A percentile compares a stretch with the other conserved stretches of the same genome.
Conservation (phyloP, 2,329 filamentous ascomycete species). For the Sporothrix schenckii region DNA sequence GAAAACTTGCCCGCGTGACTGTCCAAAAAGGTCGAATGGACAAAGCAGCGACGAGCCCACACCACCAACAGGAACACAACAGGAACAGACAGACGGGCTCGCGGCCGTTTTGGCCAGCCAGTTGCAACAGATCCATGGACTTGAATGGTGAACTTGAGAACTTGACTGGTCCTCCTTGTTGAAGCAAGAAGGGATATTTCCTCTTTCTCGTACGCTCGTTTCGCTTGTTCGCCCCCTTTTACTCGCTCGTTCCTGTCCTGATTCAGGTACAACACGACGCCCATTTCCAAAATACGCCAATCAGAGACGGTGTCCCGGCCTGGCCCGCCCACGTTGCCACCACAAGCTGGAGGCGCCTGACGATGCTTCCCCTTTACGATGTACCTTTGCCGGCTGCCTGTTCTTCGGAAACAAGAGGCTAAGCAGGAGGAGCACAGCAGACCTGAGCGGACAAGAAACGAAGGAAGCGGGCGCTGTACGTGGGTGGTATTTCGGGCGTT, state of each 20-base stretch:
- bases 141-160: no score
- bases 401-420: not conserved
- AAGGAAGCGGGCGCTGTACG: not conserved
- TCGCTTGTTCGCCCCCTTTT: no score
- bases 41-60: conserved; percentile 14
- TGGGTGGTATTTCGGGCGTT: not conserved
- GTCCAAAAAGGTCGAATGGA: not conserved
- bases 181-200: not conserved
- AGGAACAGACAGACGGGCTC: not conserved
- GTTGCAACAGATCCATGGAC: no score
- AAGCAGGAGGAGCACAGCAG: not conserved
- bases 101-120: not conserved
- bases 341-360: not conserved
- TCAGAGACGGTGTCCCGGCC: conserved; percentile 8
- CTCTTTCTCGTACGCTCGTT: not conserved
- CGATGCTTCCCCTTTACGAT: not conserved
- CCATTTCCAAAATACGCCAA: not conserved
- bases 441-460: not conserved
- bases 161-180: no score
- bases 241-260: not conserved
- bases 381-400: not conserved
- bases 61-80: conserved; percentile 12
- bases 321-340: conserved; percentile 27
- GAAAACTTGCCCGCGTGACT: conserved; percentile 25
- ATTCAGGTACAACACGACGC: conserved; percentile 19